phyloP scores from a whole-genome alignment of 2,329 filamentous ascomycete species.

The Colletotrichum sp. region DNA sequence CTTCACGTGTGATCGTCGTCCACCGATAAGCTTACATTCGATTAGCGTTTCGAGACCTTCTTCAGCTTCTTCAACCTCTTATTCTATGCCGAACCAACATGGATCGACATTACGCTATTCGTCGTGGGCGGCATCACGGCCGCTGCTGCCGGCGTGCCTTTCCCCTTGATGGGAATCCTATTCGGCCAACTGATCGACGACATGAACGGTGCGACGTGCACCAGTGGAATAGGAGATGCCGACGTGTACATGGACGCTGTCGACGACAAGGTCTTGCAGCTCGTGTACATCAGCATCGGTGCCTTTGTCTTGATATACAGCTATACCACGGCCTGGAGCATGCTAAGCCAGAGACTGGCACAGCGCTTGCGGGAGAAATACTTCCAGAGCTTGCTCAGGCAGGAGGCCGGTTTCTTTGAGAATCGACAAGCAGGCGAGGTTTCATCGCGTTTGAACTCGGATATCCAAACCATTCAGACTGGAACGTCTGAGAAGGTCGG shows the following conservation, averaged over 20 bases:
- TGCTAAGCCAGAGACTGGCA: constrained; percentile 61
- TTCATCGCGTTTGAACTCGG: constrained; percentile 59
- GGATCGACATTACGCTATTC: constrained; percentile 19
- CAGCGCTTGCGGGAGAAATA: constrained; percentile 62
- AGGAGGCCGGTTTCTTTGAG: constrained; percentile 65
- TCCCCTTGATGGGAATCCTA: constrained; percentile 60
- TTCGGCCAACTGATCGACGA: constrained; percentile 61
- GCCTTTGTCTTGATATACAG: constrained; percentile 63
- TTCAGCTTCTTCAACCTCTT: constrained; percentile 4
- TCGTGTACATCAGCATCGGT: constrained; percentile 65
- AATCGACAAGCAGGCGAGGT: constrained; percentile 60
- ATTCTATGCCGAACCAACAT: constrained; percentile 21
- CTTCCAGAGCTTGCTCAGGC: constrained; percentile 56
- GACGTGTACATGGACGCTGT: constrained; percentile 36
- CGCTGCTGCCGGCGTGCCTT: constrained; percentile 57
- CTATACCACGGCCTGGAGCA: constrained; percentile 63
- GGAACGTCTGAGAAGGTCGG: constrained; percentile 70
- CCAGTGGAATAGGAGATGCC: constrained; percentile 15
- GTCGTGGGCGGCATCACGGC: constrained; percentile 32
- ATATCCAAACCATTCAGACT: constrained; percentile 64
- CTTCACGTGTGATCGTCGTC: neutral
- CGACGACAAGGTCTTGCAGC: constrained; percentile 55
- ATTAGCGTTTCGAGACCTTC: neutral
- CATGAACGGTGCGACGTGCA: constrained; percentile 55
- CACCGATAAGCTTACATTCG: neutral